Evolutionary conservation across 495 filamentous ascomycete genomes (phyloP).

Genomic region (Tetracladium setigerum): DNA sequence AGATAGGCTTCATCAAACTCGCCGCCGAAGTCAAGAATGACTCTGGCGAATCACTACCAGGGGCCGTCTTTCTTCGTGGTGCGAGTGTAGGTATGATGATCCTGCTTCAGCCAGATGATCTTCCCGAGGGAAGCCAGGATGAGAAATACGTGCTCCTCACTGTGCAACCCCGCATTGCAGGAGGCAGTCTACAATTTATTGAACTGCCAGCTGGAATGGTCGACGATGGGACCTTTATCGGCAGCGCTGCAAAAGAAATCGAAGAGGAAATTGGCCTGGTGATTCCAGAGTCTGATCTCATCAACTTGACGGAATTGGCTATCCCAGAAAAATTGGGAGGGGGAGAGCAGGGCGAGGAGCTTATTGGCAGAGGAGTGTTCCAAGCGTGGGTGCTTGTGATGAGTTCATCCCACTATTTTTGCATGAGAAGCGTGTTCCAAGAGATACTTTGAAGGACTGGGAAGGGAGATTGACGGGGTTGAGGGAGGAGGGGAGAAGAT

Average conservation of each 20-base stretch:
- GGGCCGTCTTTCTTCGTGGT: slow-evolving; percentile 72
- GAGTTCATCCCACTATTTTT: slow-evolving; percentile 77
- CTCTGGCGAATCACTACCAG: slow-evolving; percentile 59
- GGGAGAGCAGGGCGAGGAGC: slow-evolving; percentile 26
- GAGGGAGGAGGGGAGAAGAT: slow-evolving; percentile 80
- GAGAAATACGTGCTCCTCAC: slow-evolving; percentile 72
- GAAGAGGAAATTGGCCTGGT: slow-evolving; percentile 60
- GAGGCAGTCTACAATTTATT: slow-evolving; percentile 64
- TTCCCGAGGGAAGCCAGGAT: slow-evolving; percentile 27
- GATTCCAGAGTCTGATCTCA: slow-evolving; percentile 47
- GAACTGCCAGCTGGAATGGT: slow-evolving; percentile 91
- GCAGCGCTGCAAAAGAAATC: slow-evolving; percentile 76
- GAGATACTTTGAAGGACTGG: slow-evolving; percentile 56
- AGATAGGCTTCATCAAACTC: slow-evolving; percentile 76
- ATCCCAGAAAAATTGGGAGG: slow-evolving; percentile 25
- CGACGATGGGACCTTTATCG: slow-evolving; percentile 71
- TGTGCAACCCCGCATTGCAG: slow-evolving; percentile 75
- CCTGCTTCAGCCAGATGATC: slow-evolving; percentile 67
- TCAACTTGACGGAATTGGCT: slow-evolving; percentile 62
- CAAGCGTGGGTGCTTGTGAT: slow-evolving; percentile 74
- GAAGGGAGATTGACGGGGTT: slow-evolving; percentile 72
- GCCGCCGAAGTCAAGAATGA: slow-evolving; percentile 56
- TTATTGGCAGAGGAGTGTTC: slow-evolving; percentile 58
- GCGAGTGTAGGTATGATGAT: slow-evolving; percentile 79
- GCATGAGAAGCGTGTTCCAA: slow-evolving; percentile 59